These are phyloP conservation scores for Diaporthe sp. DNA, from an alignment of 2,329 filamentous ascomycete genomes.

Conservation along the genomic window DNA sequence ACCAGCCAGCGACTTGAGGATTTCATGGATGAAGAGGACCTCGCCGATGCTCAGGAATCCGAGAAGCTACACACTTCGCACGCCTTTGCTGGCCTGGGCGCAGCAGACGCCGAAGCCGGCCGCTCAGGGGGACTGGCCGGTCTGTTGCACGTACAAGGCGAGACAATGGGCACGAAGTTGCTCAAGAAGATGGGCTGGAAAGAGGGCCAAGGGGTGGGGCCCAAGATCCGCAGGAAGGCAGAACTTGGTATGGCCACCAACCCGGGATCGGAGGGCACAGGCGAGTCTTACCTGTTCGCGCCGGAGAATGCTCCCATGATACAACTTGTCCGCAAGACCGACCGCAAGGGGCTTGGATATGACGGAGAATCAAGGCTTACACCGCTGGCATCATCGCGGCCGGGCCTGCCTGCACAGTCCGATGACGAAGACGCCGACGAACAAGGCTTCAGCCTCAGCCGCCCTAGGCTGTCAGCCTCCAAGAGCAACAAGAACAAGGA, in stretches of 20 bases:
- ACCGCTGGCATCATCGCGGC: conserved; percentile 48
- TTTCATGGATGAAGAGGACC: conserved; percentile 98
- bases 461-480: conserved; percentile 43
- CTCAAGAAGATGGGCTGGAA: conserved; percentile 96
- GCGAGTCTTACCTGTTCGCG: conserved; percentile 80
- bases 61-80: conserved; percentile 79
- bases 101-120: conserved; percentile 67
- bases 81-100: conserved; percentile 82
- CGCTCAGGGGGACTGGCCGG: conserved; percentile 73
- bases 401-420: conserved; percentile 51
- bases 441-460: conserved; percentile 44
- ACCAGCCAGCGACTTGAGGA: conserved; percentile 81
- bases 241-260: conserved; percentile 69
- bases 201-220: conserved; percentile 92
- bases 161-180: conserved; percentile 89
- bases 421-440: conserved; percentile 61
- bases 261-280: conserved; percentile 52
- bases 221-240: conserved; percentile 83
- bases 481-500: conserved; percentile 62
- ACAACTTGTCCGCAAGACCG: conserved; percentile 73
- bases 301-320: conserved; percentile 84
- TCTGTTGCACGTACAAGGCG: conserved; percentile 78
- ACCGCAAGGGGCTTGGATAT: conserved; percentile 80
- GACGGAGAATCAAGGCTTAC: conserved; percentile 69
- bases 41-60: conserved; percentile 86